These are phyloP conservation scores for Backusella liffmaniae DNA, from an alignment of 192 early-diverging fungal genomes.

Conservation along the genomic window DNA sequence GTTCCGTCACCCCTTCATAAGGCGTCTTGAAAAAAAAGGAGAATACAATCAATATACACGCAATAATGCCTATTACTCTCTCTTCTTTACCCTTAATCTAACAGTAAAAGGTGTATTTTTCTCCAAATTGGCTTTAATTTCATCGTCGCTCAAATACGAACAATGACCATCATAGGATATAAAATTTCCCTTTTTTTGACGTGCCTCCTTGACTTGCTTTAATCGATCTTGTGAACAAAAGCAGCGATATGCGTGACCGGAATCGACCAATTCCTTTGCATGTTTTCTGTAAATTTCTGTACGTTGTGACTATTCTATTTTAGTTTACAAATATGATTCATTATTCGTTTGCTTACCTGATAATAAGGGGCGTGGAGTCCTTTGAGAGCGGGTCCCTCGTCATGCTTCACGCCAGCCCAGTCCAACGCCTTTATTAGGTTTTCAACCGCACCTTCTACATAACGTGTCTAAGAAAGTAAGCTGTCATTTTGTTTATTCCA, in stretches of 20 bases:
- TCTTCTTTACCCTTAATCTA: slow-evolving; percentile 58
- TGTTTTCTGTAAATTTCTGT: slow-evolving; percentile 66
- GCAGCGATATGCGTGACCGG: slow-evolving; percentile 83
- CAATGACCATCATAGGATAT: slow-evolving; percentile 84
- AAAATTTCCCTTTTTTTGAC: slow-evolving; percentile 52
- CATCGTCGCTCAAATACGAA: slow-evolving; percentile 58
- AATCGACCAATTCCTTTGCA: slow-evolving; percentile 62
- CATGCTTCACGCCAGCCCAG: slow-evolving; percentile 75
- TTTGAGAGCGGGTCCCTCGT: slow-evolving; percentile 69
- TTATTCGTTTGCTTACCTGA: slow-evolving; percentile 44
- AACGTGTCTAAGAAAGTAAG: slow-evolving; percentile 51
- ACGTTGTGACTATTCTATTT: slow-evolving; percentile 56
- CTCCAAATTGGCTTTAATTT: slow-evolving; percentile 62
- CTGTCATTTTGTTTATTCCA: not conserved
- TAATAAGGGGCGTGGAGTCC: slow-evolving; percentile 62
- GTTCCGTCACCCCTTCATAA: slow-evolving; percentile 52
- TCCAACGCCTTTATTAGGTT: slow-evolving; percentile 61
- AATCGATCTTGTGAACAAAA: slow-evolving; percentile 80
- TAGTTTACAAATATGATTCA: not conserved
- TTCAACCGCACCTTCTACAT: slow-evolving; percentile 72
- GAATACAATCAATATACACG: not conserved
- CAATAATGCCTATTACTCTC: not conserved
- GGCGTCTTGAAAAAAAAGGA: slow-evolving; percentile 14
- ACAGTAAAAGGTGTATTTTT: slow-evolving; percentile 61
- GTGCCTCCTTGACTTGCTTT: slow-evolving; percentile 49